phyloP scores from a whole-genome alignment of 2,329 filamentous ascomycete species.

The Cladophialophora bantiana region DNA sequence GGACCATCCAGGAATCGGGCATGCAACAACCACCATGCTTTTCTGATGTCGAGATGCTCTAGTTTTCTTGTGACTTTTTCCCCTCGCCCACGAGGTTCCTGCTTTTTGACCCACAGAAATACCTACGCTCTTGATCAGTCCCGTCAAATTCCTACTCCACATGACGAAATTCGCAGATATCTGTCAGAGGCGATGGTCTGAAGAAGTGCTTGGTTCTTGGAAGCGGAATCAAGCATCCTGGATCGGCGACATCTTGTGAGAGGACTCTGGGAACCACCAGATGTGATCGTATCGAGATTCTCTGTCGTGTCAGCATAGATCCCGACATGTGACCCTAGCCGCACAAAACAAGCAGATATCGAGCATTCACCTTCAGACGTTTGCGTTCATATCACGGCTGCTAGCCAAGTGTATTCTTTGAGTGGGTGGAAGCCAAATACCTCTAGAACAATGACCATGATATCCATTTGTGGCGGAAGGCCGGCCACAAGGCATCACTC shows the following conservation, averaged over 20 bases:
- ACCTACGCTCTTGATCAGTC: slow-evolving; percentile 6
- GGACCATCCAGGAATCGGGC: neutral
- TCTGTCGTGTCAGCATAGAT: slow-evolving; percentile 4
- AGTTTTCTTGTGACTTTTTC: neutral
- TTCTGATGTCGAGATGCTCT: neutral
- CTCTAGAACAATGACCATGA: neutral
- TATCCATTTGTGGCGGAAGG: neutral
- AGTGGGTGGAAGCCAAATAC: neutral
- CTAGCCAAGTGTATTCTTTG: neutral
- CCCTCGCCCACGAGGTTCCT: neutral
- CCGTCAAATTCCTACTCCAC: neutral
- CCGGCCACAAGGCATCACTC: neutral
- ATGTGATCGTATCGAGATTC: neutral
- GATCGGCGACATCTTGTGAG: neutral
- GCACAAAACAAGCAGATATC: neutral
- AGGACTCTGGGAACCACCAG: neutral
- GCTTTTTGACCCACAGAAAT: neutral
- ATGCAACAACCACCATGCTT: neutral
- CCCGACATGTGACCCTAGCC: neutral
- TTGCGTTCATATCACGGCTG: neutral
- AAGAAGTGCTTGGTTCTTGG: neutral
- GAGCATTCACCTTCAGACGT: neutral
- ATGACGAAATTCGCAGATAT: neutral
- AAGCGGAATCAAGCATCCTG: neutral
- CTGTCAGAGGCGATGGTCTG: neutral